Conservation (phyloP, 805 yeast species). For the Wickerhamiella cacticola region DNA sequence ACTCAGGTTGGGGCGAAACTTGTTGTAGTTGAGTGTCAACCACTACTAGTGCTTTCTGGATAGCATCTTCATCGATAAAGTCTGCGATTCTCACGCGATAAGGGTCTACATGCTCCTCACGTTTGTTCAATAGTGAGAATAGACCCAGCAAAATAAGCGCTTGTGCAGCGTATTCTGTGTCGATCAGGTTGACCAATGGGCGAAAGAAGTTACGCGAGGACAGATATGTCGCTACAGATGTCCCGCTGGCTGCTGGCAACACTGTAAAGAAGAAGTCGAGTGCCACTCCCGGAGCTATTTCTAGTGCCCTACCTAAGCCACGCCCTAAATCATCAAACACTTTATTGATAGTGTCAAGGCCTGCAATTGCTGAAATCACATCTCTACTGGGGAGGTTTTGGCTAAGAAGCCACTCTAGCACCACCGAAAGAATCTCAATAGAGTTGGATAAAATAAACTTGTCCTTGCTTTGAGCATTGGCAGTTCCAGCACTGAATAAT, state of each 20-base stretch:
- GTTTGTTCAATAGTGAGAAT: conserved; percentile 29
- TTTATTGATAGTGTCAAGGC: conserved; percentile 28
- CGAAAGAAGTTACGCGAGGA: conserved; percentile 30
- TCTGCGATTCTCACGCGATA: conserved; percentile 31
- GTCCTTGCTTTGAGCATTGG: conserved; percentile 18
- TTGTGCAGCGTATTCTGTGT: conserved; percentile 21
- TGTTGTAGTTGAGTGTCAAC: conserved; percentile 23
- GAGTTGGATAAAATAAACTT: conserved; percentile 19
- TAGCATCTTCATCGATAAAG: conserved; percentile 30
- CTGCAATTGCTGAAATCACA: conserved; percentile 27
- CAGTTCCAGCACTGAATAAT: conserved; percentile 20
- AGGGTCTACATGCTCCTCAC: conserved; percentile 29
- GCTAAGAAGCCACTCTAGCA: conserved; percentile 24
- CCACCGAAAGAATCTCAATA: conserved; percentile 21
- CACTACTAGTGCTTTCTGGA: conserved; percentile 25
- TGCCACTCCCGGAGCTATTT: conserved; percentile 15
- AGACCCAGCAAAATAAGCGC: conserved; percentile 31
- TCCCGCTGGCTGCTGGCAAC: conserved; percentile 27
- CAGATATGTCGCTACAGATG: conserved; percentile 28
- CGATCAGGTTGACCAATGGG: conserved; percentile 27
- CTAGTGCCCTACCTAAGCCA: conserved; percentile 22
- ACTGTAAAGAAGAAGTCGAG: conserved; percentile 17
- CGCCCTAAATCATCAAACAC: conserved; percentile 25
- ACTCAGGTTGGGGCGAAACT: conserved; percentile 1
- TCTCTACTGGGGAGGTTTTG: conserved; percentile 26